These are phyloP conservation scores for Alloteropsis semialata DNA, from an alignment of 176 grass and related monocot species.

Conservation along the genomic window DNA sequence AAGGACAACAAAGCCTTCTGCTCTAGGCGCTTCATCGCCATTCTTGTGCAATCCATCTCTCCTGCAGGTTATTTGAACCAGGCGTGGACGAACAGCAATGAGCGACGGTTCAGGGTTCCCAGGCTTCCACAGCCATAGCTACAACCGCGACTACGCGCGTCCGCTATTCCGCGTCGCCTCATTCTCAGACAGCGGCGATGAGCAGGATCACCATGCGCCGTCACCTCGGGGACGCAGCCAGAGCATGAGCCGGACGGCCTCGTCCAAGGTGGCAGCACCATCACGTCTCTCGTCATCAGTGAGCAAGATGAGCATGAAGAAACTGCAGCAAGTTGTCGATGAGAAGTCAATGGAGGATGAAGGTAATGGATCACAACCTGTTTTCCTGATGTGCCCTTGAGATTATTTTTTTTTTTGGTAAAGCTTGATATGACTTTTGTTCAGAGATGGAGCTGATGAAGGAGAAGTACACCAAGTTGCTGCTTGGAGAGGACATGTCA, in stretches of 20 bases:
- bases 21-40: background rate
- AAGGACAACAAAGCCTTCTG: background rate
- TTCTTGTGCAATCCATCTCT: constrained; percentile 2
- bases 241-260: background rate
- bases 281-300: constrained; percentile 20
- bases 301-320: constrained; percentile 54
- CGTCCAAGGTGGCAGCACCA: constrained; percentile 24
- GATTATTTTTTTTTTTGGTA: background rate
- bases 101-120: constrained; percentile 35
- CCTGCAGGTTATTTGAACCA: constrained; percentile 13
- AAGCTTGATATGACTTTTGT: constrained; percentile 17
- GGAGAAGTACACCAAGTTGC: constrained; percentile 93
- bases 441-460: constrained; percentile 93
- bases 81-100: background rate
- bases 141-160: constrained; percentile 2
- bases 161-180: constrained; percentile 41
- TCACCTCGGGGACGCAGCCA: background rate
- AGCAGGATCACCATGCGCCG: background rate
- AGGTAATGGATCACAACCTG: constrained; percentile 6
- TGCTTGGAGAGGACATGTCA: constrained; percentile 96
- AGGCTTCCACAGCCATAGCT: constrained; percentile 28
- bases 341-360: constrained; percentile 35
- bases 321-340: constrained; percentile 26
- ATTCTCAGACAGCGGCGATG: constrained; percentile 47
- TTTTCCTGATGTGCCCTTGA: background rate